Evolutionary conservation across 441 rosid genomes (phyloP), one percentile per base, ranked within the genome.

Genomic region (Populus hybrid): DNA sequence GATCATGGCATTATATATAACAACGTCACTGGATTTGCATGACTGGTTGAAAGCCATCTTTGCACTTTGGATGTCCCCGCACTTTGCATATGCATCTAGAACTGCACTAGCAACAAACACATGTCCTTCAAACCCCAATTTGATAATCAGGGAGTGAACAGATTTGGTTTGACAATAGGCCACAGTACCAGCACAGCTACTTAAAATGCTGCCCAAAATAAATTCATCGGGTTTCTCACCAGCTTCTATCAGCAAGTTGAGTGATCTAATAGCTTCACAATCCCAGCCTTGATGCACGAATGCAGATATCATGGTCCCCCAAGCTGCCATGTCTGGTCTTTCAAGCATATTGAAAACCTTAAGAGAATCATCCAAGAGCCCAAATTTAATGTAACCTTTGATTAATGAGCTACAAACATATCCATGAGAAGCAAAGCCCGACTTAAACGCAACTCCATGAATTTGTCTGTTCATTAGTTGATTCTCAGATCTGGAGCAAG

Each of bases 121-220:
- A 65, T 82, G 66, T 40, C 24, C 32, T 53, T 80, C 70, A 74
- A 74, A 78, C 36, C 86, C 85, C 18, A 57, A 77, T 74, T 80
- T 86, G 67, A 70, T 65, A 75, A 78, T 59, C 69, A 82, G 78
- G 38, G 88, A 57, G 71, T 86, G 88, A 53, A 75, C 64, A 42
- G 78, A 82, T 77, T 66, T 84, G 59, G 85, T 78, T 40, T 61
- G 78, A 40, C 46, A 18, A 36, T 57, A 82, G 32, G 79, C 77
- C 46, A 78, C 77, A 23, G 57, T 76, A 57, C 35, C 20, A 1
- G 83, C 81, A 73, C 79, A 83, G 42, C 80, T 74, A 24, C 75
- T 82, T 69, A 86, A 73, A 69, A 86, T 74, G 67, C 86, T 82
- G 63, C 80, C 81, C 24, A 86, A 77, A 72, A 86, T 80, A 78